phyloP scores from a whole-genome alignment of 2,329 filamentous ascomycete species.

The Trichoderma atrobrunneum region DNA sequence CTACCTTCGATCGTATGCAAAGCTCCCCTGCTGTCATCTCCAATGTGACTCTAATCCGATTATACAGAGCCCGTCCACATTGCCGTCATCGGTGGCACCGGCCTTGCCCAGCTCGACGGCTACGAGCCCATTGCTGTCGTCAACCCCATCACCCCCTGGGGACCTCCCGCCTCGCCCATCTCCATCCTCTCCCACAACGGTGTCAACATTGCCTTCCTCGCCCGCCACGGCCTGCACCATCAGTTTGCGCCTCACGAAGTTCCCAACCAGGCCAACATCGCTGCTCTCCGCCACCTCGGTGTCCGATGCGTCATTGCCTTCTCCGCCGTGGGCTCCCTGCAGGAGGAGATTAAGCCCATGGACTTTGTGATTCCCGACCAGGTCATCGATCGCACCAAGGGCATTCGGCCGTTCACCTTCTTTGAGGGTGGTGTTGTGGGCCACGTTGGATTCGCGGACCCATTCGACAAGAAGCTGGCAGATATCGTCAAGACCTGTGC shows the following conservation, averaged over 20 bases:
- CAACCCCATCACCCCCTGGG: slow-evolving; percentile 82
- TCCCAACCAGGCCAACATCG: slow-evolving; percentile 92
- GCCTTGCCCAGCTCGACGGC: slow-evolving; percentile 80
- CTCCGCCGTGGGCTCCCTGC: slow-evolving; percentile 87
- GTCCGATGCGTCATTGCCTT: slow-evolving; percentile 92
- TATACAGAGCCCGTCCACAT: slow-evolving; percentile 68
- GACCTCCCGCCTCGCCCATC: slow-evolving; percentile 70
- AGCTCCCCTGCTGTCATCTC: background rate
- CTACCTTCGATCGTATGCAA: slow-evolving; percentile 54
- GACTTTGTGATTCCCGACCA: slow-evolving; percentile 97
- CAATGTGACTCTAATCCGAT: background rate
- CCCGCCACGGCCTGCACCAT: slow-evolving; percentile 86
- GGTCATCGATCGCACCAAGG: slow-evolving; percentile 96
- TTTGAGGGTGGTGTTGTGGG: slow-evolving; percentile 90
- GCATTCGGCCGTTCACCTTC: slow-evolving; percentile 89
- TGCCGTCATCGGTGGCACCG: slow-evolving; percentile 90
- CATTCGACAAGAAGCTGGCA: slow-evolving; percentile 79
- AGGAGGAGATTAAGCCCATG: slow-evolving; percentile 88
- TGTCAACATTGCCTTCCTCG: slow-evolving; percentile 84
- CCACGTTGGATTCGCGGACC: slow-evolving; percentile 93
- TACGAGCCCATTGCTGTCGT: slow-evolving; percentile 82
- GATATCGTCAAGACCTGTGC: slow-evolving; percentile 77
- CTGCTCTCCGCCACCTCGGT: slow-evolving; percentile 87
- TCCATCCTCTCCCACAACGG: slow-evolving; percentile 84
- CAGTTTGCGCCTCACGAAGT: slow-evolving; percentile 91